phyloP scores from a whole-genome alignment of 2,329 filamentous ascomycete species.

The Huntiella savannae region DNA sequence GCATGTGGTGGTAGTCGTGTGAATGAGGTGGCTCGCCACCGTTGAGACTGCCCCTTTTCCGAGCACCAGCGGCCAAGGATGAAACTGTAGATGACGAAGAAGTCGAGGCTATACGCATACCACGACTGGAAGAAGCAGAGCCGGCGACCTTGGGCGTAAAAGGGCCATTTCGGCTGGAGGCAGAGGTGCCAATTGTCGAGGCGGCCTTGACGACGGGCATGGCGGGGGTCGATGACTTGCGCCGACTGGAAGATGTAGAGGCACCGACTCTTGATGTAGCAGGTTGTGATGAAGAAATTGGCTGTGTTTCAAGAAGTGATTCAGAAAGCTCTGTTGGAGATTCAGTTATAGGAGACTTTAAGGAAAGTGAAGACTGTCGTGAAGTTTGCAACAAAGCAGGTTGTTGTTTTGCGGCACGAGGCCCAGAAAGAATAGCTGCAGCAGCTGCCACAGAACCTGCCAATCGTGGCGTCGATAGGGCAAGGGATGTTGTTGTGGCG shows the following conservation, averaged over 20 bases:
- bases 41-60: constrained; percentile 5
- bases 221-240: background rate
- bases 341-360: background rate
- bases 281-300: constrained; percentile 1
- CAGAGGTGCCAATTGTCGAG: constrained; percentile 3
- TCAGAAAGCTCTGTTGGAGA: too few relatives aligned
- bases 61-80: background rate
- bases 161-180: constrained; percentile 19
- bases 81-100: background rate
- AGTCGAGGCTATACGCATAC: constrained; percentile 2
- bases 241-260: constrained; percentile 27
- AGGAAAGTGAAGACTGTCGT: constrained; percentile 1
- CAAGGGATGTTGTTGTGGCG: too few relatives aligned
- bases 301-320: background rate
- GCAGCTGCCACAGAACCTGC: too few relatives aligned
- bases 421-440: too few relatives aligned
- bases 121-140: background rate
- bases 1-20: constrained; percentile 25
- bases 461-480: too few relatives aligned
- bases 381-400: too few relatives aligned
- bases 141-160: constrained; percentile 32
- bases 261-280: constrained; percentile 36
- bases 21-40: constrained; percentile 12
- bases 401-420: too few relatives aligned
- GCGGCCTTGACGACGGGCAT: constrained; percentile 9